These are phyloP conservation scores for Aspergillus hortae DNA, from an alignment of 2,329 filamentous ascomycete species.

Conservation along the genomic window DNA sequence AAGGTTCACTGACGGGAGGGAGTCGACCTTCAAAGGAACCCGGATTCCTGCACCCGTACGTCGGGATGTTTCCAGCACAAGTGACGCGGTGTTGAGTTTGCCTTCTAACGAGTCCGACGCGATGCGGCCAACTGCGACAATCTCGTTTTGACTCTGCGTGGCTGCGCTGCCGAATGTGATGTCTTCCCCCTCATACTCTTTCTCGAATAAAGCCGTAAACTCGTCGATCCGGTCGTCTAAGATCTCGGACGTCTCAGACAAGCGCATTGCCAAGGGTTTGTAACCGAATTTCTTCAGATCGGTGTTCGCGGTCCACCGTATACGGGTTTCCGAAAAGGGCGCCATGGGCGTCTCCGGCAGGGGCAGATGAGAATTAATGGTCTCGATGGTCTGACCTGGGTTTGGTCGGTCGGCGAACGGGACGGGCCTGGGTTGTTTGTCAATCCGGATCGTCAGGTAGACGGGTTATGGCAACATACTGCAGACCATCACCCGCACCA, in stretches of 20 bases:
- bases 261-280: constrained; percentile 90
- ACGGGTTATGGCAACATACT: constrained; percentile 29
- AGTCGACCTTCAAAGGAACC: constrained; percentile 73
- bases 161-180: constrained; percentile 83
- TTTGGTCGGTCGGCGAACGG: constrained; percentile 75
- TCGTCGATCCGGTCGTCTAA: constrained; percentile 94
- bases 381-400: constrained; percentile 76
- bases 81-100: constrained; percentile 76
- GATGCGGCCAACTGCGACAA: constrained; percentile 88
- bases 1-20: constrained; percentile 69
- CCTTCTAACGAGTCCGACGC: constrained; percentile 82
- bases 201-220: constrained; percentile 70
- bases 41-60: constrained; percentile 77
- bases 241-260: constrained; percentile 87
- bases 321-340: constrained; percentile 69
- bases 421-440: constrained; percentile 43
- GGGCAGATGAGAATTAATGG: constrained; percentile 72
- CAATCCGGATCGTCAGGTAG: constrained; percentile 5
- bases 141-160: constrained; percentile 76
- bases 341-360: constrained; percentile 66
- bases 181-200: constrained; percentile 72
- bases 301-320: constrained; percentile 80
- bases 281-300: constrained; percentile 90
- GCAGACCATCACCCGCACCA: constrained; percentile 23
- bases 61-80: constrained; percentile 85